A percentile compares a stretch with the other conserved stretches of the same genome.
Conservation (phyloP, 257 asterid genomes). For the Knoxia roxburghii region DNA sequence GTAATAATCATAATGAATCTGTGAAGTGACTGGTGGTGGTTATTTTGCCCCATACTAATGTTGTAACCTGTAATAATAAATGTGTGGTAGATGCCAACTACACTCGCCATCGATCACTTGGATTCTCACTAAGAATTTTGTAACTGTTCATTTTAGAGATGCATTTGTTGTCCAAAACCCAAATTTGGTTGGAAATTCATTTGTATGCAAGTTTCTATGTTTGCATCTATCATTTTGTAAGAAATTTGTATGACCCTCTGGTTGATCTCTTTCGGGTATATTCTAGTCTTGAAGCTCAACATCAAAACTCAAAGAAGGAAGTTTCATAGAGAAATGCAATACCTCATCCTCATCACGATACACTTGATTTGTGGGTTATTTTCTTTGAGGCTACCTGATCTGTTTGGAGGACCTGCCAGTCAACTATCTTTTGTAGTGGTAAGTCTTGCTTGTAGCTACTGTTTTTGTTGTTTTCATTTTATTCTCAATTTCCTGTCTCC, state of each 20-base stretch:
- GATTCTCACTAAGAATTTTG: neutral
- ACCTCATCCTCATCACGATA: neutral
- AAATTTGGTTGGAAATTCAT: neutral
- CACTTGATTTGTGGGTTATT: neutral
- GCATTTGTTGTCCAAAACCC: neutral
- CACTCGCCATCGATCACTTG: neutral
- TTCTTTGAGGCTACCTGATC: neutral
- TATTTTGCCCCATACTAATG: too few species aligned
- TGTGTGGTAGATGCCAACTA: neutral
- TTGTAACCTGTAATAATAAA: neutral
- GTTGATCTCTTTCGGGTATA: neutral
- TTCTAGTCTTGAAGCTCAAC: neutral
- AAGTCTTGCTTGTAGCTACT: neutral
- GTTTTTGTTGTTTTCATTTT: neutral
- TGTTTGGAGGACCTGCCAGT: neutral
- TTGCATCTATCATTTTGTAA: neutral
- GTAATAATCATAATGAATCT: neutral
- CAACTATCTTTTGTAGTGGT: neutral
- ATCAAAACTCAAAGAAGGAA: neutral
- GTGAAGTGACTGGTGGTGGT: neutral
- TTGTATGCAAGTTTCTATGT: neutral
- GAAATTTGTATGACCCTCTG: neutral
- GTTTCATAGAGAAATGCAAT: neutral
- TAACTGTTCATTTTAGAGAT: too few species aligned
- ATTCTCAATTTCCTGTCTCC: neutral